These are phyloP conservation scores for Geranium brycei DNA, from an alignment of 345 rosid genomes.

Conservation along the genomic window DNA sequence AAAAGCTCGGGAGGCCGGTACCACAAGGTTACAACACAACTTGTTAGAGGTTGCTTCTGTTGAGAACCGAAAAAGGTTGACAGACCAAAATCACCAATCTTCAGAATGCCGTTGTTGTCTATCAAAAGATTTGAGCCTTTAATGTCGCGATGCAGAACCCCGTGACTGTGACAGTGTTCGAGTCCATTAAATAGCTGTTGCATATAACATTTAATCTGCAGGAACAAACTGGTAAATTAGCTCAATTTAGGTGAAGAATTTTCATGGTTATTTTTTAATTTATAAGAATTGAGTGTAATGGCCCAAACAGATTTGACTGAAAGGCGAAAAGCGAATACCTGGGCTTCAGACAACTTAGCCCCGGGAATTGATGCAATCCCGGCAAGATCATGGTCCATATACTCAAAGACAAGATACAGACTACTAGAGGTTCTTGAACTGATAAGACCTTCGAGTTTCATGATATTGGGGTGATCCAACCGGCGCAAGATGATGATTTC, in stretches of 20 bases:
- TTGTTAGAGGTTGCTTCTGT: conserved; percentile 43
- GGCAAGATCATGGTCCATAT: conserved; percentile 57
- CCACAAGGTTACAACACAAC: conserved; percentile 52
- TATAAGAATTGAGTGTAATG: too few relatives aligned
- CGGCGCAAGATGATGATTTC: conserved; percentile 41
- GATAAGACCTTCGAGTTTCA: conserved; percentile 51
- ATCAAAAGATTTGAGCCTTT: conserved; percentile 11
- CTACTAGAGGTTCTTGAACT: conserved; percentile 41
- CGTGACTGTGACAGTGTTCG: conserved; percentile 41
- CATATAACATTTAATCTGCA: conserved; percentile 50
- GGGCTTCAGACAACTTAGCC: conserved; percentile 34
- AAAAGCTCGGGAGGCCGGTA: conserved; percentile 54
- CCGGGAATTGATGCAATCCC: conserved; percentile 38
- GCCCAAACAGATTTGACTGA: not conserved
- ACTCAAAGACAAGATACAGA: conserved; percentile 44
- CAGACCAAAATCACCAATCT: conserved; percentile 48
- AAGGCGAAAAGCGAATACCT: conserved; percentile 22
- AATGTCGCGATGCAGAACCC: conserved; percentile 4
- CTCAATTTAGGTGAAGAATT: not conserved
- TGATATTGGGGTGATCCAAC: conserved; percentile 49
- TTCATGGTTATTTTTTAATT: too few relatives aligned
- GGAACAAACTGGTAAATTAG: conserved; percentile 5
- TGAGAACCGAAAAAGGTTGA: conserved; percentile 26
- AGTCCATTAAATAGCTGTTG: conserved; percentile 40
- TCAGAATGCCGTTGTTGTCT: conserved; percentile 31